phyloP scores from a whole-genome alignment of 106 monocot species.

The Acanthochlamys bracteata region DNA sequence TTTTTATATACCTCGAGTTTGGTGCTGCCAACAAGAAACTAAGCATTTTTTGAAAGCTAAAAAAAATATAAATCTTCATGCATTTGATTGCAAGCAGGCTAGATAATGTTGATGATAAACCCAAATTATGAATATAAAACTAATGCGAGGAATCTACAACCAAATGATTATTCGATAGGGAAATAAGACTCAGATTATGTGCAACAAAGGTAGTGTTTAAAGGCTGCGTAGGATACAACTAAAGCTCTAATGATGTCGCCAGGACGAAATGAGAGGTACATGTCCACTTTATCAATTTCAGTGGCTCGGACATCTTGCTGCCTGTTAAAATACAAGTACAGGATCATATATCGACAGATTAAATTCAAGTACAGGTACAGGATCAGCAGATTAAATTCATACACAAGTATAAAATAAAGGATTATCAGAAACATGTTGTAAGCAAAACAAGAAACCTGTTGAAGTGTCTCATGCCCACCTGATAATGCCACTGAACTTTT shows the following conservation, averaged over 20 bases:
- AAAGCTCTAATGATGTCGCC: conserved; percentile 89
- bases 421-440: neutral
- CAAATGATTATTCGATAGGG: neutral
- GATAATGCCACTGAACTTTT: conserved; percentile 84
- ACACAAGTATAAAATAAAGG: neutral
- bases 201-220: neutral
- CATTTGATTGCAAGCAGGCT: too few species aligned
- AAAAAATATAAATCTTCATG: too few species aligned
- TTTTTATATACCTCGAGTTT: too few species aligned
- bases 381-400: neutral
- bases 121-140: too few species aligned
- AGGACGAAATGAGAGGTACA: conserved; percentile 81
- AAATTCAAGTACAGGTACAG: neutral
- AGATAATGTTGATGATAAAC: too few species aligned
- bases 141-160: neutral
- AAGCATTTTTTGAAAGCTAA: too few species aligned
- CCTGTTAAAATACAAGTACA: conserved; percentile 24
- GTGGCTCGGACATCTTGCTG: conserved; percentile 98
- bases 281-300: conserved; percentile 99
- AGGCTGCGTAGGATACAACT: conserved; percentile 58
- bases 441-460: neutral
- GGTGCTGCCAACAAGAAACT: too few species aligned
- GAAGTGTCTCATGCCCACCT: conserved; percentile 24
- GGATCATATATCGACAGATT: neutral
- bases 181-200: neutral